phyloP scores from a whole-genome alignment of 495 filamentous ascomycete genomes.

The Penicillium simplicissimum region DNA sequence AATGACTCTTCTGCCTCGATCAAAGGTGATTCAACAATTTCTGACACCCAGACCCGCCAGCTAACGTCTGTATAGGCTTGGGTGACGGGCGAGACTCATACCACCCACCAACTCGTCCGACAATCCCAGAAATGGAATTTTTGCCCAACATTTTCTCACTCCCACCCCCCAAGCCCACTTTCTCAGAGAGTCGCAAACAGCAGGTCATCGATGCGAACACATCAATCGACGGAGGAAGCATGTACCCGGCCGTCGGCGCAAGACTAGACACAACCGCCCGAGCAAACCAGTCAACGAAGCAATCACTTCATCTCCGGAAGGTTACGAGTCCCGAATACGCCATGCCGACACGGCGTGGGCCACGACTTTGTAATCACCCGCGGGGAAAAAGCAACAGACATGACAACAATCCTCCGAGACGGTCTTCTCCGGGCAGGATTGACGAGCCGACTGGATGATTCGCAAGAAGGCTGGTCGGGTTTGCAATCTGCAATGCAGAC shows the following conservation, averaged over 20 bases:
- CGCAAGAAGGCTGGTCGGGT: background rate
- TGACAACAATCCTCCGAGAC: conserved; percentile 2
- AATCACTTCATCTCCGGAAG: background rate
- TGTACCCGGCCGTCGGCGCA: background rate
- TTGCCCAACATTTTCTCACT: background rate
- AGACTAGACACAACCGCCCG: background rate
- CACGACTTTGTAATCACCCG: background rate
- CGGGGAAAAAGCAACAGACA: background rate
- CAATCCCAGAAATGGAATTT: background rate
- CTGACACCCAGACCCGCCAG: background rate
- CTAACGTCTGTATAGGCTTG: background rate
- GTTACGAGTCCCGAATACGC: background rate
- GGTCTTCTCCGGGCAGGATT: background rate
- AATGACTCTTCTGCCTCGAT: too few species aligned
- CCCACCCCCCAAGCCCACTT: background rate
- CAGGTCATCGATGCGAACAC: background rate
- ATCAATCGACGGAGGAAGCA: background rate
- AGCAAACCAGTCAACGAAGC: background rate
- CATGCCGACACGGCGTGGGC: background rate
- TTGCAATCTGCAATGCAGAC: background rate
- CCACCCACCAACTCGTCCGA: background rate
- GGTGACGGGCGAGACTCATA: background rate
- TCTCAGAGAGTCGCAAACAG: background rate
- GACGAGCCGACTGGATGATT: background rate
- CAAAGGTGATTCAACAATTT: too few species aligned